These are phyloP conservation scores for Boletus rubroflammeus DNA, from an alignment of 768 basidiomycete species.

Conservation along the genomic window DNA sequence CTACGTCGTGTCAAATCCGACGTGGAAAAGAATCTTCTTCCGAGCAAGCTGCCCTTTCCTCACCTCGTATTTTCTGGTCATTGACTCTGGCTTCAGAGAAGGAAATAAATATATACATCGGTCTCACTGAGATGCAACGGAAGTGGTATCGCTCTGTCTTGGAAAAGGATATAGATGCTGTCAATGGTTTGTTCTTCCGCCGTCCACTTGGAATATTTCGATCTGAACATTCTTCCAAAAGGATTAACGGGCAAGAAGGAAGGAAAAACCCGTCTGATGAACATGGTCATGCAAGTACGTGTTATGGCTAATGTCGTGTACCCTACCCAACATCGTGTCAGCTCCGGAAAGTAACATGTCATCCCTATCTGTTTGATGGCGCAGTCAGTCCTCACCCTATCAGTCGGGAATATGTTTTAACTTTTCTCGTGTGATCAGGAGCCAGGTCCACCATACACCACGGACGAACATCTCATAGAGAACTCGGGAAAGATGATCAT, in stretches of 20 bases:
- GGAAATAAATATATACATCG: slow-evolving; percentile 98
- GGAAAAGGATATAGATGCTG: slow-evolving; percentile 98
- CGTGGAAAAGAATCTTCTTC: slow-evolving; percentile 93
- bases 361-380: slow-evolving; percentile 90
- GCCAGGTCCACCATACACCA: slow-evolving; percentile 97
- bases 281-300: slow-evolving; percentile 97
- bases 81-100: slow-evolving; percentile 57
- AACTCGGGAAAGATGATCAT: slow-evolving; percentile 98
- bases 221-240: slow-evolving; percentile 24
- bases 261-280: slow-evolving; percentile 95
- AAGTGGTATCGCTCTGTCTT: slow-evolving; percentile 97
- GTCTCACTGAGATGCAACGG: slow-evolving; percentile 94
- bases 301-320: not conserved
- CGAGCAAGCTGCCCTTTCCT: slow-evolving; percentile 50
- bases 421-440: slow-evolving; percentile 47
- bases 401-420: not conserved
- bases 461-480: slow-evolving; percentile 92
- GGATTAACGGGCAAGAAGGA: slow-evolving; percentile 96
- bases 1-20: slow-evolving; percentile 92
- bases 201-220: not conserved
- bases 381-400: slow-evolving; percentile 48
- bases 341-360: slow-evolving; percentile 85
- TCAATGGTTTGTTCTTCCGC: slow-evolving; percentile 63
- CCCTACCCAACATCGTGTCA: slow-evolving; percentile 3
- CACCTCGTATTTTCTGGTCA: not conserved